phyloP scores from a whole-genome alignment of 352 stramenopile genomes.

The Peronospora destructor region DNA sequence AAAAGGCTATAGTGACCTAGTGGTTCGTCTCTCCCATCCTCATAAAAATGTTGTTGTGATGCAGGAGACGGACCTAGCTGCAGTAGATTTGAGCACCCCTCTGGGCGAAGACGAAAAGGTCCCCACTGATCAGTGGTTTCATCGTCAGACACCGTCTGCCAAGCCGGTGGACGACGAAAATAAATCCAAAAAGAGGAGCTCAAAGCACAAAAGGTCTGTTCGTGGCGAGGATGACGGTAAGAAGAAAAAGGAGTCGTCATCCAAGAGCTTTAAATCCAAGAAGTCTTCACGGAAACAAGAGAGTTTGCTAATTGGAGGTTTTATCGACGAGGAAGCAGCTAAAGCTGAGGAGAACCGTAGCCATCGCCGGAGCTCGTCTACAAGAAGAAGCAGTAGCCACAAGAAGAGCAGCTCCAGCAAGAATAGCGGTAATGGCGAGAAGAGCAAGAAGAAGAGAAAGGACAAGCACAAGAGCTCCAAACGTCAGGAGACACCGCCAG shows the following conservation, averaged over 20 bases:
- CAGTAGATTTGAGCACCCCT: constrained; percentile 73
- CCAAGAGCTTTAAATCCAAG: constrained; percentile 28
- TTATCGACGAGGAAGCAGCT: constrained; percentile 32
- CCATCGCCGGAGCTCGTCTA: constrained; percentile 25
- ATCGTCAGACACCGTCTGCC: constrained; percentile 37
- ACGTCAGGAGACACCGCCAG: constrained; percentile 31
- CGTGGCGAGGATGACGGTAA: constrained; percentile 30
- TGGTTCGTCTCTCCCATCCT: background rate
- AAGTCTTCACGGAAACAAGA: constrained; percentile 25
- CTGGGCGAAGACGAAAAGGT: constrained; percentile 70
- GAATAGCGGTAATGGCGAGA: constrained; percentile 30
- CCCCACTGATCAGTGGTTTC: constrained; percentile 74
- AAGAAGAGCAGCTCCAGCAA: constrained; percentile 45
- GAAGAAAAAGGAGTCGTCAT: constrained; percentile 39
- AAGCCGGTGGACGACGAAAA: constrained; percentile 38
- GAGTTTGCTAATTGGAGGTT: constrained; percentile 34
- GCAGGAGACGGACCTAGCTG: constrained; percentile 60
- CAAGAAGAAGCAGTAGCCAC: constrained; percentile 39
- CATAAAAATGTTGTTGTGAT: background rate
- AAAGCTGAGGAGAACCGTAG: constrained; percentile 20
- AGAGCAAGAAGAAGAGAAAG: constrained; percentile 34
- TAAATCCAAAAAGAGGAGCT: constrained; percentile 67
- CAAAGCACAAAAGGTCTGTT: constrained; percentile 41
- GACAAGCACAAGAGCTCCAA: constrained; percentile 48
- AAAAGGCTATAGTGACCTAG: background rate